Percentiles rank a stretch among this genome's conserved stretches.
Evolutionary conservation across 2,329 filamentous ascomycete species (phyloP).

Genomic region (Graphilbum ipis-grandicollis): DNA sequence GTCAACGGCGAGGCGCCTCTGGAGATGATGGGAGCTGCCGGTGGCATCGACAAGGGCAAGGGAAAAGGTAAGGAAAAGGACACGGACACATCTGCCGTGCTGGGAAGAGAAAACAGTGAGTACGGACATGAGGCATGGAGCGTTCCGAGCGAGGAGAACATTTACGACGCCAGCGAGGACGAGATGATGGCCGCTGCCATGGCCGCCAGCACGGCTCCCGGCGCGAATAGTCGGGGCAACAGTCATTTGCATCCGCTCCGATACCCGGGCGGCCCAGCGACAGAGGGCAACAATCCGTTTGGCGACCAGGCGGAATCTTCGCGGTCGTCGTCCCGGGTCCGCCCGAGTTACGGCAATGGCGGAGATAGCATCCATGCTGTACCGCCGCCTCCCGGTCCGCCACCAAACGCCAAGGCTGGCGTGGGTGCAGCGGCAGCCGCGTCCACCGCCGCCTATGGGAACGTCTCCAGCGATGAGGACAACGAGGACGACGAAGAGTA

Average conservation of each 20-base stretch:
- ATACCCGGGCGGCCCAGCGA: conserved; percentile 1
- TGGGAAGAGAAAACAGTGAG: too few species aligned
- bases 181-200: conserved; percentile 8
- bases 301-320: conserved; percentile 5
- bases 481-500: conserved; percentile 7
- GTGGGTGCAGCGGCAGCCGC: not conserved
- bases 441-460: not conserved
- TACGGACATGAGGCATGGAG: not conserved
- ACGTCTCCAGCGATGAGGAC: conserved; percentile 3
- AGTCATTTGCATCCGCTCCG: not conserved
- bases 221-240: conserved; percentile 1
- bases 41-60: conserved; percentile 14
- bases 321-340: conserved; percentile 5
- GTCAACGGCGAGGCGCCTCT: conserved; percentile 12
- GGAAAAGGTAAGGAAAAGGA: conserved; percentile 10
- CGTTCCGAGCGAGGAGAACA: not conserved
- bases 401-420: not conserved
- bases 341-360: not conserved
- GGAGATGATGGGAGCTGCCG: conserved; percentile 8
- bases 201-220: conserved; percentile 7
- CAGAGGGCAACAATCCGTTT: conserved; percentile 5
- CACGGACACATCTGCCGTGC: too few species aligned
- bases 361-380: not conserved
- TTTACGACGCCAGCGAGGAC: conserved; percentile 1
- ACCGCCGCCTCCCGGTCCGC: not conserved